Conservation (phyloP, 805 yeast species). For the Yarrowia yakushimensis region DNA sequence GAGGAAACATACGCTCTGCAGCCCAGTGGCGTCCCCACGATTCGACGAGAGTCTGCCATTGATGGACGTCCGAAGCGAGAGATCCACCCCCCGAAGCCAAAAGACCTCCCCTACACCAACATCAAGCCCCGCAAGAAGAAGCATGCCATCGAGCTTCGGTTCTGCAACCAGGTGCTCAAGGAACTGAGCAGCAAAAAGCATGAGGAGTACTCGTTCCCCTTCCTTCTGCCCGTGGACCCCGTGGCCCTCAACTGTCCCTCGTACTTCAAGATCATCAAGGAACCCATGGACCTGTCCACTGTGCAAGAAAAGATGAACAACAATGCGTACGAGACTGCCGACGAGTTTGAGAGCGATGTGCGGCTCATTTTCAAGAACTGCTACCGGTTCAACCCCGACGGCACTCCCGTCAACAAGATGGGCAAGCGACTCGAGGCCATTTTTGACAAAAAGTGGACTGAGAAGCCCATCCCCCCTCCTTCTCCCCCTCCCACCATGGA, state of each 20-base stretch:
- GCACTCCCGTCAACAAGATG: slow-evolving; percentile 94
- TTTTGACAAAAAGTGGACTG: slow-evolving; percentile 84
- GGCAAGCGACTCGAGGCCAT: slow-evolving; percentile 86
- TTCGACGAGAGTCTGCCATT: slow-evolving; percentile 67
- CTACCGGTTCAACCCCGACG: slow-evolving; percentile 90
- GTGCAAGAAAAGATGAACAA: slow-evolving; percentile 74
- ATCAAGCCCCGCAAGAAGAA: slow-evolving; percentile 88
- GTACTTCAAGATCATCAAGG: slow-evolving; percentile 77
- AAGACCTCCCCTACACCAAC: slow-evolving; percentile 82
- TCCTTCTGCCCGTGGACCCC: slow-evolving; percentile 90
- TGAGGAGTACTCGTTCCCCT: slow-evolving; percentile 82
- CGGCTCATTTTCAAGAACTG: slow-evolving; percentile 83
- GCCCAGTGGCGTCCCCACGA: slow-evolving; percentile 53
- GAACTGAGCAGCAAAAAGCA: slow-evolving; percentile 82
- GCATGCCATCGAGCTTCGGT: slow-evolving; percentile 82
- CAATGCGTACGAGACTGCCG: slow-evolving; percentile 85
- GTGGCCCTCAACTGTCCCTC: slow-evolving; percentile 90
- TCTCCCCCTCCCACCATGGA: slow-evolving; percentile 51
- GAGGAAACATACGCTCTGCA: slow-evolving; percentile 37
- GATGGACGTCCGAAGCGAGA: slow-evolving; percentile 85
- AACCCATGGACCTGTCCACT: slow-evolving; percentile 94
- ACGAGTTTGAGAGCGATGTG: slow-evolving; percentile 79
- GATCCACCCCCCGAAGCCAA: slow-evolving; percentile 93
- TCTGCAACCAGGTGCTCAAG: slow-evolving; percentile 74
- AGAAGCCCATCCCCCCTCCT: slow-evolving; percentile 67